Evolutionary conservation across 176 grass and related monocot species (phyloP).

Genomic region (maize (Zea mays)): Zm-B73-REFERENCE-NAM-5.0 NC_050101.1:177051501-177052000

Average conservation of each 20-base stretch:
- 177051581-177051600: slow-evolving; percentile 87
- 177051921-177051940: too few species aligned
- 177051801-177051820: neutral
- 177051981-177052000: too few species aligned
- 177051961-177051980: too few species aligned
- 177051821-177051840: neutral
- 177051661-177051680: slow-evolving; percentile 86
- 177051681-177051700: slow-evolving; percentile 80
- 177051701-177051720: slow-evolving; percentile 55
- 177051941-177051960: too few species aligned
- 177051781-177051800: neutral
- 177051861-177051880: too few species aligned
- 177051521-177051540: neutral
- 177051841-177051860: neutral
- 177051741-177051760: neutral
- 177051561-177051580: slow-evolving; percentile 88
- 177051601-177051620: slow-evolving; percentile 95
- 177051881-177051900: too few species aligned
- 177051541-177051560: neutral
- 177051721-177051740: neutral
- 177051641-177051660: slow-evolving; percentile 83
- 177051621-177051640: slow-evolving; percentile 61
- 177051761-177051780: neutral
- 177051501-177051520: neutral
- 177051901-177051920: too few species aligned